Conservation (phyloP, 2,329 filamentous ascomycete species). For the Xylaria arbuscula region DNA sequence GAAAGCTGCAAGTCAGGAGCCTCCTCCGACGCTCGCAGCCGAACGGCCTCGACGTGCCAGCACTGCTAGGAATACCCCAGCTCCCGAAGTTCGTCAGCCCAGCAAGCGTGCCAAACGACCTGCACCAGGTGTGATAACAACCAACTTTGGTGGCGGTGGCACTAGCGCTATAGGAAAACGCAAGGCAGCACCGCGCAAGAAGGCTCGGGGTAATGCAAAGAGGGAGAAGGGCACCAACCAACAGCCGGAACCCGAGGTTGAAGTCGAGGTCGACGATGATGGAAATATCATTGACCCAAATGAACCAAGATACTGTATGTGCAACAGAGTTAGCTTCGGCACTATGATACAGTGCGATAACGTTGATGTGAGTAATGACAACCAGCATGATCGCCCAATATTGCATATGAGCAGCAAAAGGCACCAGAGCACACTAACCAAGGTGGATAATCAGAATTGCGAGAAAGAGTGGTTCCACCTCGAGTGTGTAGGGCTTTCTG, state of each 20-base stretch:
- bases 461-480: slow-evolving; percentile 89
- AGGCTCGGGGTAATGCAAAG: slow-evolving; percentile 56
- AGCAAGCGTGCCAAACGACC: slow-evolving; percentile 74
- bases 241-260: slow-evolving; percentile 55
- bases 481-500: slow-evolving; percentile 75
- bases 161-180: slow-evolving; percentile 77
- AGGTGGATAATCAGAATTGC: slow-evolving; percentile 64
- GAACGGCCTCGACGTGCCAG: slow-evolving; percentile 67
- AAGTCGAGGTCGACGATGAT: slow-evolving; percentile 73
- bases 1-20: slow-evolving; percentile 64
- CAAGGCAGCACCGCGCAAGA: slow-evolving; percentile 76
- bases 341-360: slow-evolving; percentile 88
- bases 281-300: slow-evolving; percentile 78
- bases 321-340: slow-evolving; percentile 82
- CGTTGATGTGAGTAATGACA: slow-evolving; percentile 68
- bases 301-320: slow-evolving; percentile 81
- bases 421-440: slow-evolving; percentile 43
- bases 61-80: slow-evolving; percentile 68
- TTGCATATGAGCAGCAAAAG: slow-evolving; percentile 26
- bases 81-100: slow-evolving; percentile 58
- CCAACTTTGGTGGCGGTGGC: slow-evolving; percentile 69
- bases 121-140: slow-evolving; percentile 77
- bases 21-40: slow-evolving; percentile 59
- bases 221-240: slow-evolving; percentile 55
- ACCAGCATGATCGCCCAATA: slow-evolving; percentile 11